A percentile compares a stretch with the other conserved stretches of the same genome.
phyloP scores from a whole-genome alignment of 306 rosid species.

The Coriaria nepalensis region DNA sequence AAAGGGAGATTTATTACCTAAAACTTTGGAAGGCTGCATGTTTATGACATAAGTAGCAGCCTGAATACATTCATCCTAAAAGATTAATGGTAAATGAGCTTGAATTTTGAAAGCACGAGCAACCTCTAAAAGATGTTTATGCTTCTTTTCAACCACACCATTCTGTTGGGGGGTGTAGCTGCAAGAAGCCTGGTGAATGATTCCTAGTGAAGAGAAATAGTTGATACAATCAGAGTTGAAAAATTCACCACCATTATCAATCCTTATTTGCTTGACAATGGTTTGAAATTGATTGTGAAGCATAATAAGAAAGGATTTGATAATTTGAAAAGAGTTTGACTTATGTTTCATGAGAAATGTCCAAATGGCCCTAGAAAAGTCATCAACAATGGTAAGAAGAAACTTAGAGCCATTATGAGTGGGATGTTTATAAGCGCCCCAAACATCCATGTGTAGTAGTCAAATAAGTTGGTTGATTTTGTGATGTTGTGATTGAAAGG shows the following conservation, averaged over 20 bases:
- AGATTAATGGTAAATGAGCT: too few species aligned
- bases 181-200: not conserved
- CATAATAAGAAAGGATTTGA: not conserved
- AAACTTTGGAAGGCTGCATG: too few species aligned
- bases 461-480: not conserved
- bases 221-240: too few species aligned
- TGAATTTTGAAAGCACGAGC: too few species aligned
- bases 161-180: not conserved
- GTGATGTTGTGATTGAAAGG: not conserved
- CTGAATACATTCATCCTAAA: too few species aligned
- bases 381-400: not conserved
- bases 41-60: too few species aligned
- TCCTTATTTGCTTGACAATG: not conserved
- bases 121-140: not conserved
- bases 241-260: not conserved
- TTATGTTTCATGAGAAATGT: not conserved
- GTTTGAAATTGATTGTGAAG: not conserved
- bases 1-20: too few species aligned
- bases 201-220: not conserved
- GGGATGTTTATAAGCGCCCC: not conserved
- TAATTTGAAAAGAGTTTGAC: not conserved
- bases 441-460: not conserved
- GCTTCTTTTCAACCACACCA: not conserved
- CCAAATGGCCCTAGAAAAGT: not conserved
- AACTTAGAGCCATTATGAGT: not conserved